Conservation (phyloP, 148 eudicot genomes). For the Heliosperma pusillum region DNA sequence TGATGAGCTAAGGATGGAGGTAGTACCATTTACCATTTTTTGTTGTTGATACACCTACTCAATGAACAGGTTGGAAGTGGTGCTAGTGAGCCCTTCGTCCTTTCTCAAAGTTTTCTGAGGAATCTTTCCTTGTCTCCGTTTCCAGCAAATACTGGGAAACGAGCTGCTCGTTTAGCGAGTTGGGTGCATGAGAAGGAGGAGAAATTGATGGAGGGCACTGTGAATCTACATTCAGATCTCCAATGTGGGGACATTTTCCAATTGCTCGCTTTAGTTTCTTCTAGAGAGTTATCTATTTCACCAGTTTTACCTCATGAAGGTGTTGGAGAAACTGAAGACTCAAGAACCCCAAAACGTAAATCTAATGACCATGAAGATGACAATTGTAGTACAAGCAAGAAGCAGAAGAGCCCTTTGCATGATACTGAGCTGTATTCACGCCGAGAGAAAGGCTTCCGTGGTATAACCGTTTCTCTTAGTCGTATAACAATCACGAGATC, state of each 20-base stretch:
- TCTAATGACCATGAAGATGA: slow-evolving; percentile 35
- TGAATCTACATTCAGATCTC: slow-evolving; percentile 58
- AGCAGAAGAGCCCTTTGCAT: slow-evolving; percentile 33
- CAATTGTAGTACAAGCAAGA: slow-evolving; percentile 35
- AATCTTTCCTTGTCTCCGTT: slow-evolving; percentile 61
- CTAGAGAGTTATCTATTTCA: slow-evolving; percentile 63
- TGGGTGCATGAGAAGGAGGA: slow-evolving; percentile 70
- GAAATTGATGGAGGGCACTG: slow-evolving; percentile 57
- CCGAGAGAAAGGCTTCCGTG: slow-evolving; percentile 94
- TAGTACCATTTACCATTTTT: not conserved
- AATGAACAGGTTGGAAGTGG: slow-evolving; percentile 65
- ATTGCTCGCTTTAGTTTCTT: slow-evolving; percentile 62
- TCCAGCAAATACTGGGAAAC: slow-evolving; percentile 73
- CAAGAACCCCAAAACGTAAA: slow-evolving; percentile 66
- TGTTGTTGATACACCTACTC: slow-evolving; percentile 10
- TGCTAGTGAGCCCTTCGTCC: slow-evolving; percentile 60
- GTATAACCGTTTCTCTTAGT: slow-evolving; percentile 55
- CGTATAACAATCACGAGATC: slow-evolving; percentile 44
- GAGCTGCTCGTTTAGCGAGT: slow-evolving; percentile 59
- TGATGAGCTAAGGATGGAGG: not conserved
- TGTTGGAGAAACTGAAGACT: slow-evolving; percentile 87
- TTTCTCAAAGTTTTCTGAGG: slow-evolving; percentile 71
- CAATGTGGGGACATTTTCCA: slow-evolving; percentile 85
- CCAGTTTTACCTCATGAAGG: slow-evolving; percentile 82
- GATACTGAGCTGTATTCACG: slow-evolving; percentile 66